Evolutionary conservation across 805 yeast genomes (phyloP), one percentile per base, ranked within the genome.

Genomic region (Wickerhamomyces kurtzmanii): DNA sequence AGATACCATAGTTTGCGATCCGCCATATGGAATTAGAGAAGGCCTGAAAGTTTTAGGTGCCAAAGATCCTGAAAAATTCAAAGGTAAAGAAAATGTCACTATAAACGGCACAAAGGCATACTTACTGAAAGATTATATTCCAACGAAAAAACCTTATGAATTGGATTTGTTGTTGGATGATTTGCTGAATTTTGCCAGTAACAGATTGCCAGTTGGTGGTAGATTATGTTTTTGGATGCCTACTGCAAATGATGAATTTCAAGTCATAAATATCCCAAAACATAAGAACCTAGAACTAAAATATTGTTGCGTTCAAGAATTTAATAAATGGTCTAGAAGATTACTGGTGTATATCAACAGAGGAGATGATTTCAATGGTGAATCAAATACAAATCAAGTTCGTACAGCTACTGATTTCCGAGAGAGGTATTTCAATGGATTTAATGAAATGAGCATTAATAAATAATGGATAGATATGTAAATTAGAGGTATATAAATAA

Each of bases 171-270:
- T 91, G 38, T 57, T 91, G 22, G 83, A 79, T 40, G 96, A 89
- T 47, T 58, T 91, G 20, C 58, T 91, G 22, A 52, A 62, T 13
- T 91, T 80, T 59, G 68, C 94, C 0, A 72, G 86, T 3, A 60
- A 65, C 10, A 68, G 87, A 41, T 61, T 91, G 30, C 82, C 81
- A 1, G 55, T 73, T 3, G 71, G 71, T 6, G 95, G 96, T 1
- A 61, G 97, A 37, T 61, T 91, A 20, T 83, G 91, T 16, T 87
- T 86, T 52, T 91, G 98, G 98, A 84, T 87, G 91, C 98, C 98
- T 0, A 80, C 94, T 1, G 94, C 96, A 1, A 86, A 87, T 48
- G 94, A 83, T 43, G 93, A 82, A 39, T 74, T 69, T 37, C 63
- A 72, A 20, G 71, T 65, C 31, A 72, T 81, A 25, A 60, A 67